Percentiles rank a stretch among this genome's conserved stretches.
These are phyloP conservation scores for Suillus subalutaceus DNA, from an alignment of 768 basidiomycete species.

Conservation along the genomic window DNA sequence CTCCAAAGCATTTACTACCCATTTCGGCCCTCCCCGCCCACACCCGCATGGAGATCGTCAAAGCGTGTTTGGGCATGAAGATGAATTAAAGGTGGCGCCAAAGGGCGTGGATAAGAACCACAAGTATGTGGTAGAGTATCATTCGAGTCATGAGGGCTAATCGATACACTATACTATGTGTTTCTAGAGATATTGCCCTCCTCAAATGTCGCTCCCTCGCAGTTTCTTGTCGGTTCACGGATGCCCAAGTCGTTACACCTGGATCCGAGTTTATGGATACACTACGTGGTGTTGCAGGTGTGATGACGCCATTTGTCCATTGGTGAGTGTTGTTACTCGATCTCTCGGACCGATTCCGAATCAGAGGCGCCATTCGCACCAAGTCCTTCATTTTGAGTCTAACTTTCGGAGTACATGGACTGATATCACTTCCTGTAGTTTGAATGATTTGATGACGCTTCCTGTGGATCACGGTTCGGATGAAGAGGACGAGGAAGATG, in stretches of 20 bases:
- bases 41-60: conserved; percentile 62
- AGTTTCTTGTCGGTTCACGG: conserved; percentile 58
- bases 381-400: neutral
- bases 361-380: neutral
- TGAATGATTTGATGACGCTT: conserved; percentile 75
- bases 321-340: conserved; percentile 49
- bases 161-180: neutral
- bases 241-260: conserved; percentile 68
- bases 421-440: conserved; percentile 37
- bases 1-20: conserved; percentile 66
- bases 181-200: conserved; percentile 74
- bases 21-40: conserved; percentile 74
- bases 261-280: conserved; percentile 59
- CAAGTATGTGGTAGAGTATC: neutral
- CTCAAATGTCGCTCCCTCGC: conserved; percentile 70
- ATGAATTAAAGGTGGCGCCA: conserved; percentile 88
- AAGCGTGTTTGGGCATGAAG: conserved; percentile 86
- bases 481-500: conserved; percentile 4
- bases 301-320: conserved; percentile 78
- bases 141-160: neutral
- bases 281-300: conserved; percentile 52
- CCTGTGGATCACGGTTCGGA: conserved; percentile 36
- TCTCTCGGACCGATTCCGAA: neutral
- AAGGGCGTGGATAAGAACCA: conserved; percentile 2
- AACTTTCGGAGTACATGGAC: neutral